Evolutionary conservation across 352 stramenopile genomes (phyloP).

Genomic region (Globisporangium orthogonon): DNA sequence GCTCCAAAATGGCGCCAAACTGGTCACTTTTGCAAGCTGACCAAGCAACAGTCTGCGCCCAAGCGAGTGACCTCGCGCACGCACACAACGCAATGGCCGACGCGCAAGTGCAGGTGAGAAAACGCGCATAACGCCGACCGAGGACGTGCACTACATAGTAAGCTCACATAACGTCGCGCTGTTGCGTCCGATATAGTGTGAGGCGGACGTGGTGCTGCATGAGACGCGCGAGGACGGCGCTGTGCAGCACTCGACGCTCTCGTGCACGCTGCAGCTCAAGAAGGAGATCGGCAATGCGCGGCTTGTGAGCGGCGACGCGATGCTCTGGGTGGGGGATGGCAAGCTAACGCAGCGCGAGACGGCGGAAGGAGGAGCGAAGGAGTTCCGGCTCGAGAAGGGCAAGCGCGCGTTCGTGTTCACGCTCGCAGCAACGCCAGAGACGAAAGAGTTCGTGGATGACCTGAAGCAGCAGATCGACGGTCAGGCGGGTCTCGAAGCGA

Average conservation of each 20-base stretch:
- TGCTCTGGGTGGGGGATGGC: conserved; percentile 64
- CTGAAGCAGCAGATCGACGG: conserved; percentile 66
- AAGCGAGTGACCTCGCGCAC: no score
- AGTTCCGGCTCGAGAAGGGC: conserved; percentile 46
- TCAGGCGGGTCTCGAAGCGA: conserved; percentile 36
- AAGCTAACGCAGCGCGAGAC: conserved; percentile 41
- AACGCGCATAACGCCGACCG: neutral
- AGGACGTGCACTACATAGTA: neutral
- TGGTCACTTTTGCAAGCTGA: neutral
- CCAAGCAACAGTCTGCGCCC: no score
- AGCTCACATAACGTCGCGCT: no score
- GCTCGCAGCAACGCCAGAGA: conserved; percentile 23
- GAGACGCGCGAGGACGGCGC: conserved; percentile 34
- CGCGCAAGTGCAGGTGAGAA: conserved; percentile 1
- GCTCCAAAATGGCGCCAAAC: neutral
- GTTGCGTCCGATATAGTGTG: conserved; percentile 25
- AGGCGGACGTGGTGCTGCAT: conserved; percentile 48
- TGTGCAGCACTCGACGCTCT: conserved; percentile 26
- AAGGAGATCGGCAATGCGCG: conserved; percentile 80
- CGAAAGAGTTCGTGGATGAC: conserved; percentile 56
- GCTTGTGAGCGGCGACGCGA: conserved; percentile 57
- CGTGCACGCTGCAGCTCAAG: conserved; percentile 45
- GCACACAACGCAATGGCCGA: neutral
- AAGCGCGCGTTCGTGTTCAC: conserved; percentile 69
- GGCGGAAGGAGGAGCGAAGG: conserved; percentile 17